Evolutionary conservation across 2,329 filamentous ascomycete species (phyloP).

Genomic region (Sporothrix variecibatus): DNA sequence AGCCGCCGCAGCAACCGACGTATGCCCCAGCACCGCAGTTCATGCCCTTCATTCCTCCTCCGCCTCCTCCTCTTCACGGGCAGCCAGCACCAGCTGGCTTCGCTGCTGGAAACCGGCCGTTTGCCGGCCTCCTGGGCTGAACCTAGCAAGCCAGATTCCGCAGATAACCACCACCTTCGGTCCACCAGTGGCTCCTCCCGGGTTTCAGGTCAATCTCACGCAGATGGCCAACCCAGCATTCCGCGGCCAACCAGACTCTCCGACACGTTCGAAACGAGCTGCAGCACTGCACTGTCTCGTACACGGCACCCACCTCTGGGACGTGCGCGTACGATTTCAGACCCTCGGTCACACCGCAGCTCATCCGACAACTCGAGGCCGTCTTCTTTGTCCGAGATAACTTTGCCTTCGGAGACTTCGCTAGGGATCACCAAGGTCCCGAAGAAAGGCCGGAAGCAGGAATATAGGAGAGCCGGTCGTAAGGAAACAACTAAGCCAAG

Average conservation of each 20-base stretch:
- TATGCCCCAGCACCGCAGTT: neutral
- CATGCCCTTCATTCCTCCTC: constrained; percentile 24
- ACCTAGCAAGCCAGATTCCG: neutral
- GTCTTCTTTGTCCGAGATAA: neutral
- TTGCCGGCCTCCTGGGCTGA: neutral
- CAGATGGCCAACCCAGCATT: neutral
- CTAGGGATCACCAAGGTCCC: neutral
- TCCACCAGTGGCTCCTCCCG: neutral
- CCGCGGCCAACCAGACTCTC: constrained; percentile 8
- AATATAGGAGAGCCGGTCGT: neutral
- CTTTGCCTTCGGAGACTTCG: constrained; percentile 29
- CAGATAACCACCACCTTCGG: neutral
- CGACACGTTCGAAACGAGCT: neutral
- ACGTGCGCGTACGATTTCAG: constrained; percentile 20
- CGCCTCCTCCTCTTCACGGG: constrained; percentile 25
- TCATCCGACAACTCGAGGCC: neutral
- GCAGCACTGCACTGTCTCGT: neutral
- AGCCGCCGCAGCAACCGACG: neutral
- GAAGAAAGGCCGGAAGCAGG: neutral
- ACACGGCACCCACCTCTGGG: constrained; percentile 17
- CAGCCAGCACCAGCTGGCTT: neutral
- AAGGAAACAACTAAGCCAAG: neutral
- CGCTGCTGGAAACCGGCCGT: neutral
- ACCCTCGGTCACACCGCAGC: neutral
- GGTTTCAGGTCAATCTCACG: neutral